Conservation (phyloP, 441 rosid species). For the Syzygium malaccense region DNA sequence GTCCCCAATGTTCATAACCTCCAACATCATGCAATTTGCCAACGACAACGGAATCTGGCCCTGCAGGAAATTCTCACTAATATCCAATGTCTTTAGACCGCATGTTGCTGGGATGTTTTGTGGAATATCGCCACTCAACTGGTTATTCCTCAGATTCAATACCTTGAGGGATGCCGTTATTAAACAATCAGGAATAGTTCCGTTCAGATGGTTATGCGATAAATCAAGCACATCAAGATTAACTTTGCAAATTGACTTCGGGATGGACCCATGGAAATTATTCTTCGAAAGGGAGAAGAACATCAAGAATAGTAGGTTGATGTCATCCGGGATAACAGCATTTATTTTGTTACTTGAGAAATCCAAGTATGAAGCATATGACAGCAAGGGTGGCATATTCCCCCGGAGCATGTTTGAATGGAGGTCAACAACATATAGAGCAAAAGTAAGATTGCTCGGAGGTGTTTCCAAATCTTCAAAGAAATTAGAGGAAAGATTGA, state of each 20-base stretch:
- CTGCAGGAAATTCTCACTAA: not conserved
- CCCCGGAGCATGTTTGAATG: slow-evolving; percentile 24
- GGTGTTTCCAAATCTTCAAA: slow-evolving; percentile 7
- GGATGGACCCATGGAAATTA: slow-evolving; percentile 32
- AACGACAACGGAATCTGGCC: not conserved
- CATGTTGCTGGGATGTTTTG: not conserved
- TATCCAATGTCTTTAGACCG: not conserved
- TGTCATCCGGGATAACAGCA: slow-evolving; percentile 13
- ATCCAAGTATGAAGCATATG: slow-evolving; percentile 4
- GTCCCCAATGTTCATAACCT: not conserved
- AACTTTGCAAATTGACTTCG: slow-evolving; percentile 31
- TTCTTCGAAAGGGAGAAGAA: slow-evolving; percentile 39
- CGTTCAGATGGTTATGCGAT: slow-evolving; percentile 28
- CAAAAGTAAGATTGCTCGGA: not conserved
- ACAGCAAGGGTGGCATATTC: slow-evolving; percentile 4
- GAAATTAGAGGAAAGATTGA: slow-evolving; percentile 37
- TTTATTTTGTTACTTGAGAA: slow-evolving; percentile 18
- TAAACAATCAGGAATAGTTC: slow-evolving; percentile 31
- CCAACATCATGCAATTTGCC: not conserved
- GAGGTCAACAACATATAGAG: slow-evolving; percentile 14
- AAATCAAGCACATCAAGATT: slow-evolving; percentile 25
- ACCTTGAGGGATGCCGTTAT: not conserved
- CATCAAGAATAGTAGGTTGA: fast-evolving
- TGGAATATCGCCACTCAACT: not conserved
- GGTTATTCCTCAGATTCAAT: not conserved